A percentile compares a stretch with the other conserved stretches of the same genome.
Conservation (phyloP, 1,284 basidiomycete species). For the Takashimella koratensis region DNA sequence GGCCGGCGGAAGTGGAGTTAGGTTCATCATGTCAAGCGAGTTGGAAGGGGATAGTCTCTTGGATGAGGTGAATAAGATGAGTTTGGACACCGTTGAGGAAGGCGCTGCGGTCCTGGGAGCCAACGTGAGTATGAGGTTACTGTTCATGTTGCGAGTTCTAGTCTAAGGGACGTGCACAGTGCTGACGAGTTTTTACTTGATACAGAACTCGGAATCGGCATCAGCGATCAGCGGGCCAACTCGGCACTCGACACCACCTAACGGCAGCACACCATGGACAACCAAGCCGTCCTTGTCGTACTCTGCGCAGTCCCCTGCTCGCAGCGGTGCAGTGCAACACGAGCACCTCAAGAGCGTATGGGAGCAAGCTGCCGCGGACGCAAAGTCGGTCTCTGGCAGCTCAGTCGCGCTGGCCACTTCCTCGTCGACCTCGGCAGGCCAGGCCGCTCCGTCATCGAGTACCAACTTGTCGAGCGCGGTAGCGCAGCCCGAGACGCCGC, state of each 20-base stretch:
- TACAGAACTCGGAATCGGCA: neutral
- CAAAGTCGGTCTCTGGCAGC: neutral
- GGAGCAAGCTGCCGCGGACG: slow-evolving; percentile 18
- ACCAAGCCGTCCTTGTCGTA: slow-evolving; percentile 25
- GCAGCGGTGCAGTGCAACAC: slow-evolving; percentile 25
- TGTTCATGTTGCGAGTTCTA: too few relatives aligned
- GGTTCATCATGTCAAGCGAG: slow-evolving; percentile 50
- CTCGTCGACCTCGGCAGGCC: slow-evolving; percentile 1
- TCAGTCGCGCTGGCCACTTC: neutral
- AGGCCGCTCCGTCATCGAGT: slow-evolving; percentile 5
- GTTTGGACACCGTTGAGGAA: slow-evolving; percentile 42
- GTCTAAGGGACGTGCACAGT: too few relatives aligned
- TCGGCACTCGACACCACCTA: slow-evolving; percentile 1
- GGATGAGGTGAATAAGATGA: slow-evolving; percentile 50
- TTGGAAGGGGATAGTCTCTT: slow-evolving; percentile 47
- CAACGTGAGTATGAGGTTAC: slow-evolving; percentile 31
- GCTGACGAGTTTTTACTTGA: too few relatives aligned
- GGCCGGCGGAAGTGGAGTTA: slow-evolving; percentile 33
- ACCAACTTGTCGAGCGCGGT: neutral
- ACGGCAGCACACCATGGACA: slow-evolving; percentile 25
- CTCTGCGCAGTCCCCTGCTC: slow-evolving; percentile 6
- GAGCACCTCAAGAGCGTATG: slow-evolving; percentile 42
- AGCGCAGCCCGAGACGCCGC: slow-evolving; percentile 24
- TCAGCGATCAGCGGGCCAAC: neutral
- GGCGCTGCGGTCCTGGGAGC: slow-evolving; percentile 13